Evolutionary conservation across 2,329 filamentous ascomycete species (phyloP).

Genomic region (Tolypocladium cylindrosporum): DNA sequence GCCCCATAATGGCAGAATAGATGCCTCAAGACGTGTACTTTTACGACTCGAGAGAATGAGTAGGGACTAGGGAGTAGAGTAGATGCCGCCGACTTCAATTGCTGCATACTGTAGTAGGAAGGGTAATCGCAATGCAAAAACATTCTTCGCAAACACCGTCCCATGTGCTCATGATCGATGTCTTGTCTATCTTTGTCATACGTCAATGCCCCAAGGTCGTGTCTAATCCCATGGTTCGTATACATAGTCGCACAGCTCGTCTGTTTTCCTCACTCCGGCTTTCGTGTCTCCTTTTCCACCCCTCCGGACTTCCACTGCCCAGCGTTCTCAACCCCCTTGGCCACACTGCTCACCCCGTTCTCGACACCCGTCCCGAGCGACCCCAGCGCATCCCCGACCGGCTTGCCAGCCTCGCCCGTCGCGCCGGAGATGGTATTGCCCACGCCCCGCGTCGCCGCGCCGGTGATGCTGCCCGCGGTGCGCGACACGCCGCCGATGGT

Average conservation of each 20-base stretch:
- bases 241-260: background rate
- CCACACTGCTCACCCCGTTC: conserved; percentile 36
- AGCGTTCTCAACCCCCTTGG: conserved; percentile 46
- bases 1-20: background rate
- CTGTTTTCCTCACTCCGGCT: background rate
- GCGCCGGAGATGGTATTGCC: conserved; percentile 44
- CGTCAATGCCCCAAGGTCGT: too few species aligned
- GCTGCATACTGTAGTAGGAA: background rate
- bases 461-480: conserved; percentile 30
- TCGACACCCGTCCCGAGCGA: conserved; percentile 44
- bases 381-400: conserved; percentile 44
- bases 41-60: background rate
- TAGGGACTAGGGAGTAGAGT: background rate
- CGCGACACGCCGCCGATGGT: conserved; percentile 27
- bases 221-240: background rate
- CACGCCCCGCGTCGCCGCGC: conserved; percentile 45
- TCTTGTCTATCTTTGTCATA: background rate
- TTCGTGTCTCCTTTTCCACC: background rate
- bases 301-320: conserved; percentile 39
- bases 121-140: background rate
- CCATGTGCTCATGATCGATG: background rate
- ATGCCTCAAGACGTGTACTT: background rate
- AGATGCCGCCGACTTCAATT: background rate
- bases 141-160: background rate
- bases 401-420: conserved; percentile 42